Base-by-base conservation (phyloP, 176 grass and related monocot species). In the Bonia amplexicaulis region DNA sequence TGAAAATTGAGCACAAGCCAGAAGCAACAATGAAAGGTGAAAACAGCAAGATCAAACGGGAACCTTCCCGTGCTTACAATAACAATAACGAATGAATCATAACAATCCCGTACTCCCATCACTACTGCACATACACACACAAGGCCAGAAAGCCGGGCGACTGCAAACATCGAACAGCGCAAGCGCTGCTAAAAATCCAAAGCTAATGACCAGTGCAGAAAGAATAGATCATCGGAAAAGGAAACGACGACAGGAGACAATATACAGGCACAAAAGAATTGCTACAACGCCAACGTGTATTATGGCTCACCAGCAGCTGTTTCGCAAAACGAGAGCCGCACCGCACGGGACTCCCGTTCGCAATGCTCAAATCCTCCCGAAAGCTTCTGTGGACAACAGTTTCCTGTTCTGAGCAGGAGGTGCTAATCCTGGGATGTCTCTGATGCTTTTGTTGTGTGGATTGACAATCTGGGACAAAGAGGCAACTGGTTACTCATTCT, bases 321-420 rank as follows among this genome's bases (percentile, higher is more conserved):
- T 48, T 82, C 71, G 54, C 42, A 62, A 68, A 61, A 15, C n/a
- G 17, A 66, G 77, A 37, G 11, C 69, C 71, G 73, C 77, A 70
- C 52, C 61, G 15, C 41, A 20, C 16, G 17, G 31, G 20, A 23
- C 57, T 76, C 74, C 55, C 57, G 42, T 46, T 29, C 22, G 57
- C 70, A 83, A 73, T 74, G 63, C 80, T 93, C 79, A 92, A 12
- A 90, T 46, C 69, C 90, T 62, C 70, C 54, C 57, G 23, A 88
- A 88, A 87, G 27, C 25, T 78, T 91, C 87, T 61, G 69, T 33
- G 2, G 91, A 94, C 77, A 98, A 44, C 80, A 98, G 73, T 84
- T 74, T 95, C 84, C 93, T 94, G 80, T 87, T 90, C 80, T 94
- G 93, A 69, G 96, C 96, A 41, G 96, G 96, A 7, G 96, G 96